A percentile compares a stretch with the other conserved stretches of the same genome.
Conservation (phyloP, 2,329 filamentous ascomycete species). For the Gaeumannomyces sp. region DNA sequence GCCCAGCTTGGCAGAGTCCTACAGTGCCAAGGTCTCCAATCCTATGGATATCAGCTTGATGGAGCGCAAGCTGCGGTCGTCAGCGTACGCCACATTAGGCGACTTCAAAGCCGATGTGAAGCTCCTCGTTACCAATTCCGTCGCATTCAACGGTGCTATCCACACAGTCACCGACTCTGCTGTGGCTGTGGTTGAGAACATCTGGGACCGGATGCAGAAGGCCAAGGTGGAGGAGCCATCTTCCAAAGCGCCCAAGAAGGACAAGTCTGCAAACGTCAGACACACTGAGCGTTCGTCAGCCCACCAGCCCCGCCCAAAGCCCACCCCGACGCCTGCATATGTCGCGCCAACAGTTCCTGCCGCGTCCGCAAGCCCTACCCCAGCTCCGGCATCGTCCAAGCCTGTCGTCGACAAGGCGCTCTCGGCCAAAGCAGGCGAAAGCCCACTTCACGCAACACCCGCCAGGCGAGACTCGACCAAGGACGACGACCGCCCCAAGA, state of each 20-base stretch:
- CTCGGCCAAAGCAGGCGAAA: constrained; percentile 25
- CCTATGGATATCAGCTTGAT: constrained; percentile 84
- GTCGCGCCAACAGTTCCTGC: constrained; percentile 14
- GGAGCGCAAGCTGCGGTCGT: constrained; percentile 69
- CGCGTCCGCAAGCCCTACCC: constrained; percentile 29
- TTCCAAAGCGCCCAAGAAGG: constrained; percentile 56
- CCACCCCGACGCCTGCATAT: constrained; percentile 19
- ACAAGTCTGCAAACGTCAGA: constrained; percentile 41
- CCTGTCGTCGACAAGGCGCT: constrained; percentile 28
- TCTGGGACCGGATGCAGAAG: constrained; percentile 40
- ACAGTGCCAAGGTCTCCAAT: constrained; percentile 59
- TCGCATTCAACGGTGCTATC: constrained; percentile 72
- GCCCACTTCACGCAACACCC: constrained; percentile 62
- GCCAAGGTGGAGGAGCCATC: constrained; percentile 45
- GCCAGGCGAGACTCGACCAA: constrained; percentile 71
- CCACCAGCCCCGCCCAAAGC: constrained; percentile 27
- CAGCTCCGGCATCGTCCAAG: constrained; percentile 19
- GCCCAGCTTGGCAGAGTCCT: constrained; percentile 69
- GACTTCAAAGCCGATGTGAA: constrained; percentile 69
- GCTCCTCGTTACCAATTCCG: constrained; percentile 72
- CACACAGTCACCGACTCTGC: constrained; percentile 64
- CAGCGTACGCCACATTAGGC: constrained; percentile 61
- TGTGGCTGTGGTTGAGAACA: constrained; percentile 48
- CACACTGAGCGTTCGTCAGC: constrained; percentile 38
- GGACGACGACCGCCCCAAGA: constrained; percentile 75